Conservation (phyloP, 306 rosid genomes). For the Dryas alaskensis region DNA sequence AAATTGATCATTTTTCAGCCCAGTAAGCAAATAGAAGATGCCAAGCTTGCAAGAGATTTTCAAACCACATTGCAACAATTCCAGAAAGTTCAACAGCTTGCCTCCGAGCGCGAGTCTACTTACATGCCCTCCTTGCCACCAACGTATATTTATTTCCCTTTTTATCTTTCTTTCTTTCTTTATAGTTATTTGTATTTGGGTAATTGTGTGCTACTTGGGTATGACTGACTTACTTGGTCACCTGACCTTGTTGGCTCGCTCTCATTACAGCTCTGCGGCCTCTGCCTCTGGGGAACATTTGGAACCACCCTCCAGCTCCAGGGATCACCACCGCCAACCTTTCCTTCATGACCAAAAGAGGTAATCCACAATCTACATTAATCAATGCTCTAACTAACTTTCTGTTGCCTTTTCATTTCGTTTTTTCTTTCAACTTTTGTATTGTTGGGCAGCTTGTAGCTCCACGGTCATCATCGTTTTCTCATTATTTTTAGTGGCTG, state of each 20-base stretch:
- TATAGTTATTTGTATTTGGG: neutral
- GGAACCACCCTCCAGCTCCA: constrained; percentile 28
- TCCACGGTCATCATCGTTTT: neutral
- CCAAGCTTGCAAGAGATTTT: constrained; percentile 78
- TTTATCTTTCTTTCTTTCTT: neutral
- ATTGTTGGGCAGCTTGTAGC: neutral
- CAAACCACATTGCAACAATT: constrained; percentile 70
- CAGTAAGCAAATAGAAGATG: constrained; percentile 63
- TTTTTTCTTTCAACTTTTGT: neutral
- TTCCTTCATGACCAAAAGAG: constrained; percentile 54
- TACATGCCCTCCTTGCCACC: constrained; percentile 43
- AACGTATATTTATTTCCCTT: neutral
- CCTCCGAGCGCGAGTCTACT: constrained; percentile 69
- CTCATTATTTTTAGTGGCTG: neutral
- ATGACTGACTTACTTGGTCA: neutral
- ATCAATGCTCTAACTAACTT: neutral
- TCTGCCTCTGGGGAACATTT: constrained; percentile 13
- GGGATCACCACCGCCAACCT: constrained; percentile 56
- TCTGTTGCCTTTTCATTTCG: neutral
- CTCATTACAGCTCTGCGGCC: constrained; percentile 11
- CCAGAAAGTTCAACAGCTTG: constrained; percentile 73
- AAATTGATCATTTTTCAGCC: constrained; percentile 33
- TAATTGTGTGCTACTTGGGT: neutral
- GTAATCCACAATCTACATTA: constrained; percentile 24
- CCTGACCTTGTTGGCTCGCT: neutral